Conservation (phyloP, 2,329 filamentous ascomycete species). For the Aschersonia sp. region DNA sequence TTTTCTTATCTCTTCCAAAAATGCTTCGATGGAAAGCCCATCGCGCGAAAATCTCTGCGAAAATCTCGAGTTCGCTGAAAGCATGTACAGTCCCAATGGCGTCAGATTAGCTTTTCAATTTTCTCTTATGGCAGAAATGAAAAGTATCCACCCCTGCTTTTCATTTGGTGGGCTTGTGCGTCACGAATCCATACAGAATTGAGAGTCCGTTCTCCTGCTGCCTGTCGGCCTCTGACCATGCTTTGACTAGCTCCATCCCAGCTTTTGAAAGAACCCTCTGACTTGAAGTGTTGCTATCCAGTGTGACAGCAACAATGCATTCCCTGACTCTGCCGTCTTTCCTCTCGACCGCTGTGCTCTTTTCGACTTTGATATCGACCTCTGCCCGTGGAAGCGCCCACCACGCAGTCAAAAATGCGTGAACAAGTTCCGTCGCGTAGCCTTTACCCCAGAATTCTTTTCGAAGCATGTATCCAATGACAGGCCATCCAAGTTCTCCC, state of each 20-base stretch:
- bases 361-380: conserved; percentile 27
- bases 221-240: conserved; percentile 17
- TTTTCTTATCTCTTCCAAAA: too few species aligned
- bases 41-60: too few species aligned
- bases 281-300: conserved; percentile 35
- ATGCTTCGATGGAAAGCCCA: too few species aligned
- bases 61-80: too few species aligned
- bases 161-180: not conserved
- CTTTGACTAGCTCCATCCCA: conserved; percentile 34
- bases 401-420: conserved; percentile 30
- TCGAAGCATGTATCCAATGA: conserved; percentile 42
- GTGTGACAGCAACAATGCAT: conserved; percentile 30
- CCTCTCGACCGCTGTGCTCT: conserved; percentile 16
- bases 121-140: too few species aligned
- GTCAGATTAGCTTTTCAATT: too few species aligned
- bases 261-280: conserved; percentile 31
- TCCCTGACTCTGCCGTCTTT: conserved; percentile 17
- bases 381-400: conserved; percentile 32
- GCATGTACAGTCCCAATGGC: too few species aligned
- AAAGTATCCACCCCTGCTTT: too few species aligned
- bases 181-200: conserved; percentile 11
- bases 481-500: conserved; percentile 36
- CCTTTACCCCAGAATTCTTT: conserved; percentile 40
- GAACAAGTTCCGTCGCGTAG: conserved; percentile 41
- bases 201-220: conserved; percentile 6